Percentiles rank a stretch among this genome's conserved stretches.
Conservation (phyloP, 169 alveolate genomes). For the Miamiensis avidus region DNA sequence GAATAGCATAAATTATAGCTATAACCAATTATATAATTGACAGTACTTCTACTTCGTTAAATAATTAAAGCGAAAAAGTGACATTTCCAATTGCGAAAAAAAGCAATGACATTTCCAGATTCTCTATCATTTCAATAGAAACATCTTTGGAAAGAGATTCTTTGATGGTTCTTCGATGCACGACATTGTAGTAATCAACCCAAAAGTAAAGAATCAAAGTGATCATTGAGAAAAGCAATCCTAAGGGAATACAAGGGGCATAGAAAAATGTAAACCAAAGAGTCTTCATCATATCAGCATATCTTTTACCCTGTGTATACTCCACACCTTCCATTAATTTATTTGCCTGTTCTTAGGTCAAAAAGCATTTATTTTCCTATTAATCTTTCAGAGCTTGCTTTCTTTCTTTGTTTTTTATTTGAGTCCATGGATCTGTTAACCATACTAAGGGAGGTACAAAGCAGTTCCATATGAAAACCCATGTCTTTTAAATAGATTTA, state of each 20-base stretch:
- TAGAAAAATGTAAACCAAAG: conserved; percentile 48
- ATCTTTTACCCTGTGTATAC: conserved; percentile 32
- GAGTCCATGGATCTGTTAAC: conserved; percentile 47
- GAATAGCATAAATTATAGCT: background rate
- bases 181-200: conserved; percentile 39
- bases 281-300: conserved; percentile 48
- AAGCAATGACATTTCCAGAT: conserved; percentile 19
- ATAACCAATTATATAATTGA: conserved; percentile 4
- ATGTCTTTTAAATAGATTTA: background rate
- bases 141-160: conserved; percentile 30
- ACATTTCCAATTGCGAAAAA: conserved; percentile 29
- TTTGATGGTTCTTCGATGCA: conserved; percentile 43
- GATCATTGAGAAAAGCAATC: conserved; percentile 23
- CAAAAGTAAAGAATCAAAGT: conserved; percentile 28
- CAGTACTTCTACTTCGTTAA: conserved; percentile 9
- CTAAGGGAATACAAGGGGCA: conserved; percentile 34
- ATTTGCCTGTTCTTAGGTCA: conserved; percentile 42
- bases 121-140: conserved; percentile 33
- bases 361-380: background rate
- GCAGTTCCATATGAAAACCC: conserved; percentile 34
- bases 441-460: conserved; percentile 32
- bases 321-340: conserved; percentile 35
- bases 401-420: conserved; percentile 29
- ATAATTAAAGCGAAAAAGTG: conserved; percentile 1
- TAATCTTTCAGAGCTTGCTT: background rate